phyloP scores from a whole-genome alignment of 345 rosid species.

The Citrus sinensis region DNA sequence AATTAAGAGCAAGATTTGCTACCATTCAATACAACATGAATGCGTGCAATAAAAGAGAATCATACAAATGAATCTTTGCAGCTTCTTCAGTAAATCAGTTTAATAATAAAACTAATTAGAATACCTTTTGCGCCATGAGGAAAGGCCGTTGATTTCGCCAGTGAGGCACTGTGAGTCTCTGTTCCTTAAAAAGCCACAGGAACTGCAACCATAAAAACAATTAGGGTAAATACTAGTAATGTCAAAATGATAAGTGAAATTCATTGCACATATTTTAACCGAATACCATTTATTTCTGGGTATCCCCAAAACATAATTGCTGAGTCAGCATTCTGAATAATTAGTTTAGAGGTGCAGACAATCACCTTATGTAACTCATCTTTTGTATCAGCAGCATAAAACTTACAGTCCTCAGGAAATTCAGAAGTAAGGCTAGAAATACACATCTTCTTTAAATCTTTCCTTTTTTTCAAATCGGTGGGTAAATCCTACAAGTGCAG shows the following conservation, averaged over 20 bases:
- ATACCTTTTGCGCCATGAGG: slow-evolving; percentile 75
- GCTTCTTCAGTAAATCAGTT: neutral
- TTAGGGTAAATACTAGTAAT: neutral
- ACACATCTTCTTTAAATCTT: slow-evolving; percentile 67
- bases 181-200: slow-evolving; percentile 81
- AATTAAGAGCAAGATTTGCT: neutral
- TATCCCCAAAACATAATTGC: neutral
- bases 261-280: neutral
- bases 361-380: slow-evolving; percentile 92
- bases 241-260: neutral
- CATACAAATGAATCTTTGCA: neutral
- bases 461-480: slow-evolving; percentile 53
- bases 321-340: neutral
- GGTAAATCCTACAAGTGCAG: slow-evolving; percentile 63
- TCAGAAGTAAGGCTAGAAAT: slow-evolving; percentile 61
- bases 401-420: slow-evolving; percentile 87
- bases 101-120: neutral
- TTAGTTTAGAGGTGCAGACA: neutral
- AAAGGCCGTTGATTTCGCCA: slow-evolving; percentile 89
- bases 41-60: neutral
- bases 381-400: slow-evolving; percentile 80
- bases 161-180: slow-evolving; percentile 71
- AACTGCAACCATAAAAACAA: slow-evolving; percentile 51
- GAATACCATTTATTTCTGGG: neutral
- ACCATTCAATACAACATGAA: neutral